Evolutionary conservation across 2,329 filamentous ascomycete genomes (phyloP).

Genomic region (Taxawa tesnikishii): DNA sequence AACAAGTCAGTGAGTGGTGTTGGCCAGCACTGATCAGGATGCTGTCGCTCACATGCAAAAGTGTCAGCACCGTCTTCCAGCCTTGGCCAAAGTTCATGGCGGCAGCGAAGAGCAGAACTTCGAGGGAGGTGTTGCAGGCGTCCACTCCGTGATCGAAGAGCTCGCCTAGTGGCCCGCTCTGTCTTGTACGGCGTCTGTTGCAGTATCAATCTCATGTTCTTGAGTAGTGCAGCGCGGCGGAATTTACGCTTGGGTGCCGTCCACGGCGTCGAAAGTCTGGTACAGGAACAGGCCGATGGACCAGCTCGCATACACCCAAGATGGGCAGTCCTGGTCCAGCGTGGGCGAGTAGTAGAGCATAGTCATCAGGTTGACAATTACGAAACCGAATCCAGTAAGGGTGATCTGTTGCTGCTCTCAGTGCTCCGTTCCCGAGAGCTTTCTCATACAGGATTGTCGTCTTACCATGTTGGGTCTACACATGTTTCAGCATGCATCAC

Average conservation of each 20-base stretch:
- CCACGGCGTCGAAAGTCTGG: conserved; percentile 96
- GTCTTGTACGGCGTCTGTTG: conserved; percentile 65
- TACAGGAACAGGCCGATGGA: conserved; percentile 84
- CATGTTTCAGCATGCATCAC: conserved; percentile 1
- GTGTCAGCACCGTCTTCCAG: conserved; percentile 72
- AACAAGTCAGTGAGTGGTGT: too few relatives aligned
- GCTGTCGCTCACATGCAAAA: conserved; percentile 72
- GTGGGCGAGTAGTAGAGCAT: conserved; percentile 94
- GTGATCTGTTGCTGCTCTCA: conserved; percentile 50
- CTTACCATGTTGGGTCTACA: conserved; percentile 7
- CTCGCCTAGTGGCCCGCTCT: conserved; percentile 88
- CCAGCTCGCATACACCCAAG: conserved; percentile 93
- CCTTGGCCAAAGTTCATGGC: conserved; percentile 87
- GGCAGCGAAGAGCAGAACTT: conserved; percentile 81
- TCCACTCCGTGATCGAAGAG: conserved; percentile 97
- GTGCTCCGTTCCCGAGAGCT: neutral
- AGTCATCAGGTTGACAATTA: conserved; percentile 80
- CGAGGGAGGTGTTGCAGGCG: conserved; percentile 89
- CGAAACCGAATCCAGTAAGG: conserved; percentile 77
- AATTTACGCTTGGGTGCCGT: conserved; percentile 80
- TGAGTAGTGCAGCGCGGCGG: neutral
- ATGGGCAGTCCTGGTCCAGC: conserved; percentile 82
- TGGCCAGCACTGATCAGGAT: too few relatives aligned
- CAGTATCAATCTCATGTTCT: conserved; percentile 6
- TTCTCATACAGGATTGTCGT: conserved; percentile 14